These are phyloP conservation scores for Pisolithus orientalis DNA, from an alignment of 768 basidiomycete species.

Conservation along the genomic window DNA sequence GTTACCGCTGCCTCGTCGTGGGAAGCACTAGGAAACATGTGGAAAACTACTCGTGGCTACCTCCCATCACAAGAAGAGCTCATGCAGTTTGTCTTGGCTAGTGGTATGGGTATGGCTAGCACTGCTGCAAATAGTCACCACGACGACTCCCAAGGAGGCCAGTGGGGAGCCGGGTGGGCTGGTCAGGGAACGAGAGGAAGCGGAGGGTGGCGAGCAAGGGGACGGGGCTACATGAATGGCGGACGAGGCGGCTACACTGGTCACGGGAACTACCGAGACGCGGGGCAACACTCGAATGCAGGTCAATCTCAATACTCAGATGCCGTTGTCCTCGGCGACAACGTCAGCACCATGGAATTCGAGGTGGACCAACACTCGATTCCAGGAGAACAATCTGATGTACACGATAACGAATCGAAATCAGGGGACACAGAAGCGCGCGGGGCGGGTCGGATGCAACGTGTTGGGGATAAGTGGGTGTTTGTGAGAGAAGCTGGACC, in stretches of 20 bases:
- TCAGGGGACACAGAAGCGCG: slow-evolving; percentile 5
- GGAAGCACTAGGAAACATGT: slow-evolving; percentile 77
- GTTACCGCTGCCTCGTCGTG: slow-evolving; percentile 68
- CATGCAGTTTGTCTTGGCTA: slow-evolving; percentile 62
- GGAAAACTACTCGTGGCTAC: slow-evolving; percentile 62
- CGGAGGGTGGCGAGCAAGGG: slow-evolving; percentile 32
- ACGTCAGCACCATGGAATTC: slow-evolving; percentile 26
- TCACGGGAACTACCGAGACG: slow-evolving; percentile 46
- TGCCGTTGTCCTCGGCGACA: slow-evolving; percentile 51
- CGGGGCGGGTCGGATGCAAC: slow-evolving; percentile 53
- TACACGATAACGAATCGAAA: neutral
- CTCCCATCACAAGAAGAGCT: slow-evolving; percentile 69
- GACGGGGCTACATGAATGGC: slow-evolving; percentile 32
- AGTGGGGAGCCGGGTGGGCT: slow-evolving; percentile 17
- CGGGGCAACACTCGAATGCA: slow-evolving; percentile 28
- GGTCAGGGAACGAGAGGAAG: slow-evolving; percentile 31
- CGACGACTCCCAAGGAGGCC: slow-evolving; percentile 15
- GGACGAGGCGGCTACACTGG: slow-evolving; percentile 23
- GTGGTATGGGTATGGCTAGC: slow-evolving; percentile 17
- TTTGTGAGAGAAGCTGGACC: slow-evolving; percentile 39
- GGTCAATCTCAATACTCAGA: slow-evolving; percentile 38
- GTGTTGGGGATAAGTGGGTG: slow-evolving; percentile 66
- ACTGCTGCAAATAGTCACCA: slow-evolving; percentile 8
- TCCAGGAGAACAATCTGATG: slow-evolving; percentile 1
- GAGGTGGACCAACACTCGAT: neutral